A percentile compares a stretch with the other conserved stretches of the same genome.
phyloP scores from a whole-genome alignment of 2,329 filamentous ascomycete genomes.

The Byssochlamys sp. region DNA sequence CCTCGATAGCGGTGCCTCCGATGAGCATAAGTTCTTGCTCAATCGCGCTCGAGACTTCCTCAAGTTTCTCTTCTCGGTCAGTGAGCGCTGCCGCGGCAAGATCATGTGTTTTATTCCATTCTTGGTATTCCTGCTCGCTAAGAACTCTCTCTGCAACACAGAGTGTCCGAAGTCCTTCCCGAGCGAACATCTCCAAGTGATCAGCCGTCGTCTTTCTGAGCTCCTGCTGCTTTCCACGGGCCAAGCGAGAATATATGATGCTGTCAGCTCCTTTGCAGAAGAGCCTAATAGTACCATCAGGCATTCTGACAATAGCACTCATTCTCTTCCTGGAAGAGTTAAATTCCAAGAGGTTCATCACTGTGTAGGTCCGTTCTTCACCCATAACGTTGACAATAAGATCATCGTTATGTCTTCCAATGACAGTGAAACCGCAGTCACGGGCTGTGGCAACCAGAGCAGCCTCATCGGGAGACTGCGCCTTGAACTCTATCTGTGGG shows the following conservation, averaged over 20 bases:
- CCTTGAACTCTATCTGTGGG: conserved; percentile 87
- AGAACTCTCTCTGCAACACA: conserved; percentile 82
- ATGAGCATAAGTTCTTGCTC: conserved; percentile 81
- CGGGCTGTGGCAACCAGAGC: conserved; percentile 87
- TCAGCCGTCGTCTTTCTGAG: conserved; percentile 76
- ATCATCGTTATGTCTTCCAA: conserved; percentile 68
- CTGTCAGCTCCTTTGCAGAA: conserved; percentile 98
- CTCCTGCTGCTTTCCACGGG: conserved; percentile 73
- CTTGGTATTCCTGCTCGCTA: conserved; percentile 68
- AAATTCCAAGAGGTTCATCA: conserved; percentile 93
- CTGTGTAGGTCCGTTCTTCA: conserved; percentile 70
- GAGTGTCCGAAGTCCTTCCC: conserved; percentile 86
- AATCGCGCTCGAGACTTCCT: conserved; percentile 78
- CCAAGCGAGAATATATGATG: conserved; percentile 87
- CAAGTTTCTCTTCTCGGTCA: conserved; percentile 84
- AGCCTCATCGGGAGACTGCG: conserved; percentile 92
- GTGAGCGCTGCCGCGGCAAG: conserved; percentile 72
- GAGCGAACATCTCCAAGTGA: conserved; percentile 91
- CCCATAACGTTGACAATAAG: conserved; percentile 81
- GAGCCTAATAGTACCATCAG: conserved; percentile 74
- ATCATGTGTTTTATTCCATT: conserved; percentile 81
- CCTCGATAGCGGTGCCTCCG: conserved; percentile 93
- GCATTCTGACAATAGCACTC: conserved; percentile 94
- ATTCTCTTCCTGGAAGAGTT: conserved; percentile 94
- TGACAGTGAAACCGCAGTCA: conserved; percentile 87